Evolutionary conservation across 2,329 filamentous ascomycete genomes (phyloP), one percentile per base, ranked within the genome.

Genomic region (Pseudogymnoascus sp.): DNA sequence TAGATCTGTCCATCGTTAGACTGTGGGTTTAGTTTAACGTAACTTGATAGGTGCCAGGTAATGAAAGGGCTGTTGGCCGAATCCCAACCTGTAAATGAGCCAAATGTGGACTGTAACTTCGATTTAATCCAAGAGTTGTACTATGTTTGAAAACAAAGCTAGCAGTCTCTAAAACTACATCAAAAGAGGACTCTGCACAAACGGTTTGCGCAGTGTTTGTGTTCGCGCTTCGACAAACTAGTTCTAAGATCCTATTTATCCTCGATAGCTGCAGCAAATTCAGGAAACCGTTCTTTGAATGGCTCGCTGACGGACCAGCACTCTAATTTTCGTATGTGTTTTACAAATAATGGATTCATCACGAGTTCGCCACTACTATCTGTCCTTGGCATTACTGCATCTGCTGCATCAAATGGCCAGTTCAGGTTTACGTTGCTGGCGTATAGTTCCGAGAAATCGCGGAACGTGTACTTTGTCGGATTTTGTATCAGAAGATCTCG

Each of bases 401-500:
- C 47, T 7, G 33, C 16, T 10, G 38, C n/a, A 25, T 63, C 35
- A 14, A 38, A 60, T n/a, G 62, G 62, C 62, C 62, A 63, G 25
- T 38, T 42, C 21, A 63, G 38, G 16, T 23, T 38, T 31, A 60
- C 62, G 21, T 40, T 35, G 38, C 14, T 63, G 7, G 62, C 47
- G 33, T 63, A 63, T 10, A 60, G 18, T 42, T 63, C 47, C 12
- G 62, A 63, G 50, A 63, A 63, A 23, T 63, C 38, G 11, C 21
- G 23, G 33, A 63, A 63, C 16, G 62, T 23, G 62, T 63, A 63
- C 38, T 63, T 60, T 31, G 42, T 25, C 10, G 62, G 62, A 60
- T 63, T 35, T 42, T 63, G 62, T 18, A 63, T 60, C 10, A 63
- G 23, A 23, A 63, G 18, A 63, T 63, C 62, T 60, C 62, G 62